These are phyloP conservation scores for Phytophthora tubulina DNA, from an alignment of 352 stramenopile genomes.

Conservation along the genomic window DNA sequence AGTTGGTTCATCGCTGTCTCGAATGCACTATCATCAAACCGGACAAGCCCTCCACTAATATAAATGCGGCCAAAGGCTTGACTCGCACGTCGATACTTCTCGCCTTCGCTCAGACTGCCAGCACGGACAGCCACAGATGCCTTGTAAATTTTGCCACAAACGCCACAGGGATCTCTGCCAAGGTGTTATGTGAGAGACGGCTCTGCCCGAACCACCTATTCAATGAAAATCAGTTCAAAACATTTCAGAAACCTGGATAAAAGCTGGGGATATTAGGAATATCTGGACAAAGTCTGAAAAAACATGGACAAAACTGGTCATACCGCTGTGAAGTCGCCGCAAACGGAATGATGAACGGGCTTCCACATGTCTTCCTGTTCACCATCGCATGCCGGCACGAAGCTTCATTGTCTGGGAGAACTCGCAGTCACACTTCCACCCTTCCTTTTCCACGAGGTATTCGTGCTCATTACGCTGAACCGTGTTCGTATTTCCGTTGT, in stretches of 20 bases:
- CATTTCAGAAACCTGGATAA: neutral
- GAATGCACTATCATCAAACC: constrained; percentile 9
- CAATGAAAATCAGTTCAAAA: neutral
- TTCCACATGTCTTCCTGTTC: constrained; percentile 7
- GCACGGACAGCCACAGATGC: no score
- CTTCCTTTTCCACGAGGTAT: constrained; percentile 10
- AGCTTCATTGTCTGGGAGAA: constrained; percentile 18
- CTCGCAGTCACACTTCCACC: constrained; percentile 11
- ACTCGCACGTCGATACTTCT: constrained; percentile 16
- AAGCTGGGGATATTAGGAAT: neutral
- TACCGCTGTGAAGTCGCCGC: neutral
- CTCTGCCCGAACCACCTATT: constrained; percentile 18
- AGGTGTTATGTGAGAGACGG: neutral
- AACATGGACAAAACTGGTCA: neutral
- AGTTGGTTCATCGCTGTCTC: constrained; percentile 5
- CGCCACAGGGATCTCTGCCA: no score
- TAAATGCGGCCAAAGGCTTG: constrained; percentile 12
- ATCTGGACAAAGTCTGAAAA: constrained; percentile 11
- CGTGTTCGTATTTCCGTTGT: constrained; percentile 2
- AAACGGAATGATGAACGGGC: constrained; percentile 6
- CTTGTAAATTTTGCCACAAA: constrained; percentile 24
- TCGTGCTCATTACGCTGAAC: neutral
- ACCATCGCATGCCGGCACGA: constrained; percentile 10
- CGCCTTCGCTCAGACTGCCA: neutral
- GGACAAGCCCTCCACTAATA: constrained; percentile 4